Conservation (phyloP, 768 basidiomycete genomes). For the Lanmaoa pseudosensibilis region DNA sequence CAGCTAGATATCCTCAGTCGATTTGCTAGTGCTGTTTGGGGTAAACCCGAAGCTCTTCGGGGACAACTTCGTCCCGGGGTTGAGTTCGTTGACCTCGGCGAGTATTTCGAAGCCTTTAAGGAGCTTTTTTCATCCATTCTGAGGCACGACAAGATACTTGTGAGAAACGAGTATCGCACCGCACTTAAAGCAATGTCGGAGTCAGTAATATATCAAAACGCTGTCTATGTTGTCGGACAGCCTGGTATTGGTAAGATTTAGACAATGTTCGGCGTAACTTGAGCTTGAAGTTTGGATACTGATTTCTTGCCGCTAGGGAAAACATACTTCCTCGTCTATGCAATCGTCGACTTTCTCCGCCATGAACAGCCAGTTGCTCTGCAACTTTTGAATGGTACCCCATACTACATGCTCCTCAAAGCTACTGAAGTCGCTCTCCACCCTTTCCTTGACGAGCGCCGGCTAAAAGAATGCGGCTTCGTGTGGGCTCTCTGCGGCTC, state of each 20-base stretch:
- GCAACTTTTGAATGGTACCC: not conserved
- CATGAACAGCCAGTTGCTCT: not conserved
- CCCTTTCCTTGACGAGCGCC: rapidly evolving
- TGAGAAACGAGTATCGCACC: not conserved
- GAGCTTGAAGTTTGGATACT: too few relatives aligned
- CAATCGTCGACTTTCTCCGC: not conserved
- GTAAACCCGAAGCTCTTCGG: too few relatives aligned
- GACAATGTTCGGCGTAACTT: too few relatives aligned
- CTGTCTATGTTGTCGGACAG: not conserved
- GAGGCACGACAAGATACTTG: not conserved
- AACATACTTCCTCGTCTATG: not conserved
- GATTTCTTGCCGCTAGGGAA: not conserved
- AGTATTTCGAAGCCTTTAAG: too few relatives aligned
- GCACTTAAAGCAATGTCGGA: too few relatives aligned
- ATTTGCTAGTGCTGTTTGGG: too few relatives aligned
- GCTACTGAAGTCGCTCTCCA: not conserved
- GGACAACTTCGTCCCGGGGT: too few relatives aligned
- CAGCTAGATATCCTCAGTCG: too few relatives aligned
- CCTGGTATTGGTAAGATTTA: too few relatives aligned
- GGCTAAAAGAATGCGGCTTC: not conserved
- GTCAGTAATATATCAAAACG: too few relatives aligned
- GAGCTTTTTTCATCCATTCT: too few relatives aligned
- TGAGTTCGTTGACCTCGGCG: too few relatives aligned
- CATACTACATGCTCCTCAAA: not conserved
- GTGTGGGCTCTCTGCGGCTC: not conserved